Evolutionary conservation across 1,284 basidiomycete genomes (phyloP).

Genomic region (Heterobasidion occidentale): DNA sequence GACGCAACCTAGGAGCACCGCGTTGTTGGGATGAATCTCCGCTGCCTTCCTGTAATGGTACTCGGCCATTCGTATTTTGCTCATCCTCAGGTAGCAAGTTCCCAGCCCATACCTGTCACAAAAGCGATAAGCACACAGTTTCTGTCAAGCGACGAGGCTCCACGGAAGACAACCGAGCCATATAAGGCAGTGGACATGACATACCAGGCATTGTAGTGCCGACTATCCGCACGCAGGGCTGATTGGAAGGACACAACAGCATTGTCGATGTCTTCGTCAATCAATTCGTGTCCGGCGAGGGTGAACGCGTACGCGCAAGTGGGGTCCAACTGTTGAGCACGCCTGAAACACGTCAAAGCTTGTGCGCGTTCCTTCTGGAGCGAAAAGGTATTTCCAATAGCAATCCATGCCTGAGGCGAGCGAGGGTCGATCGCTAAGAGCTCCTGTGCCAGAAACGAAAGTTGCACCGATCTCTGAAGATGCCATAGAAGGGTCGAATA

Average conservation of each 20-base stretch:
- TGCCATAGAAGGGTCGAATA: conserved; percentile 96
- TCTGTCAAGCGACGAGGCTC: background rate
- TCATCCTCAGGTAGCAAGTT: conserved; percentile 87
- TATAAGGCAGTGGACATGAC: conserved; percentile 16
- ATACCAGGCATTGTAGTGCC: conserved; percentile 95
- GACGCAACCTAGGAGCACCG: conserved; percentile 84
- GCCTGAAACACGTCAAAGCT: conserved; percentile 85
- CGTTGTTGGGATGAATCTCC: conserved; percentile 87
- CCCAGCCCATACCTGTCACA: conserved; percentile 89
- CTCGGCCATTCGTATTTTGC: conserved; percentile 84
- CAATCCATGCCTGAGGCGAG: conserved; percentile 89
- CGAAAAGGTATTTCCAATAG: conserved; percentile 89
- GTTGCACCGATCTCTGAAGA: conserved; percentile 68
- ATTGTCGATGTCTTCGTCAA: conserved; percentile 88
- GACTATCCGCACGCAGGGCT: conserved; percentile 78
- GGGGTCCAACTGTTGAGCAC: conserved; percentile 80
- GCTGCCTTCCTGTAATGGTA: conserved; percentile 90
- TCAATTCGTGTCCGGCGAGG: conserved; percentile 88
- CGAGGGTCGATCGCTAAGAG: conserved; percentile 75
- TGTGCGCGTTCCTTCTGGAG: conserved; percentile 86
- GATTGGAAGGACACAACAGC: conserved; percentile 86
- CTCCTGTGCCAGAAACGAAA: conserved; percentile 88
- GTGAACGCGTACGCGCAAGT: conserved; percentile 89
- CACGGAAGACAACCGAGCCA: conserved; percentile 4
- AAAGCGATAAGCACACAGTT: conserved; percentile 14